A percentile compares a stretch with the other conserved stretches of the same genome.
Evolutionary conservation across 1,284 basidiomycete genomes (phyloP).

Genomic region (Omphalotus olearius): DNA sequence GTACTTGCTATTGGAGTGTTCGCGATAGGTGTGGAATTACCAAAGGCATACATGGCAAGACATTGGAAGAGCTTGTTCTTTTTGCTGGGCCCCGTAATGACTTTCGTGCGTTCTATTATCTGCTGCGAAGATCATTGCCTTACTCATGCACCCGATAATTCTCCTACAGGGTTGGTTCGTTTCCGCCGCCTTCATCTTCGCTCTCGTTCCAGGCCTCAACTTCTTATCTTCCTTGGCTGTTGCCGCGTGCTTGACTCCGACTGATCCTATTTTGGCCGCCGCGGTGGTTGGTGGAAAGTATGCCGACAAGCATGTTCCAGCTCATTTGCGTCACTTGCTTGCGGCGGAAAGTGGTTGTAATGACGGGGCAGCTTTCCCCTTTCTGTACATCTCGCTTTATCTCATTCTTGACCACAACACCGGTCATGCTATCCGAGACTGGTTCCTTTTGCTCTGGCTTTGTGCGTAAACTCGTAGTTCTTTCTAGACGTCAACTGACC

Average conservation of each 20-base stretch:
- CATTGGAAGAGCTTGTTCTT: constrained; percentile 91
- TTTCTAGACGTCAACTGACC: background rate
- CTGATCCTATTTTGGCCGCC: constrained; percentile 90
- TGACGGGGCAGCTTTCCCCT: constrained; percentile 95
- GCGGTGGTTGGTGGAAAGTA: constrained; percentile 96
- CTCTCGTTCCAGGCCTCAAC: constrained; percentile 79
- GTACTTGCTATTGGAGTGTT: constrained; percentile 98
- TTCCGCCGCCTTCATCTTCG: constrained; percentile 85
- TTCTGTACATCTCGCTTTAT: constrained; percentile 92
- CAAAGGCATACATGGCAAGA: constrained; percentile 86
- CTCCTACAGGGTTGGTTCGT: constrained; percentile 81
- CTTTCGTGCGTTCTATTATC: constrained; percentile 57
- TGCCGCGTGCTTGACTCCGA: constrained; percentile 93
- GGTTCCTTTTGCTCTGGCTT: constrained; percentile 84
- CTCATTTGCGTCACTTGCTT: constrained; percentile 85
- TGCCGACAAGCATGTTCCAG: constrained; percentile 97
- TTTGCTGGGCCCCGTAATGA: constrained; percentile 87
- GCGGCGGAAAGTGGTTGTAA: constrained; percentile 94
- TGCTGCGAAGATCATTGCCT: background rate
- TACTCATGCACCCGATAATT: background rate
- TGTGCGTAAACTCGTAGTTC: constrained; percentile 46
- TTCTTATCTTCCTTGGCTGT: constrained; percentile 88
- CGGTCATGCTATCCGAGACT: constrained; percentile 68
- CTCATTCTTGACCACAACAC: constrained; percentile 72
- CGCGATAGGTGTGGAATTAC: constrained; percentile 94